Base-by-base conservation (phyloP, 192 early-diverging fungal genomes). In the Paraglomus occultum region DNA sequence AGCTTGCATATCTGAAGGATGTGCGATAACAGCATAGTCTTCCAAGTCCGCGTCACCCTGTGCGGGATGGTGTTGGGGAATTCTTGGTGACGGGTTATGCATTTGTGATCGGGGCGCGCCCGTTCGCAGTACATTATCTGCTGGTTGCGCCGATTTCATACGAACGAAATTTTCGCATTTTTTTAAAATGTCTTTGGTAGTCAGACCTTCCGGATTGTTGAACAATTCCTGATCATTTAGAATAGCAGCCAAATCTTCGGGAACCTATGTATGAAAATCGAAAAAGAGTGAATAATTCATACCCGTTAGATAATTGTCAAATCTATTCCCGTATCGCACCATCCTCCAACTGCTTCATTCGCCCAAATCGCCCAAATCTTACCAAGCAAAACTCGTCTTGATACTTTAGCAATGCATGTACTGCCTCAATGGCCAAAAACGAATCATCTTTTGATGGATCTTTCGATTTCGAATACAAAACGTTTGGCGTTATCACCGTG, bases 401-500 rank as follows among this genome's bases (percentile, higher is more conserved):
- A 49, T 85, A 80, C 69, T 83, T 83, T 71, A 90, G 73, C 10
- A 92, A 67, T 64, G 81, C 83, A 75, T 89, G 83, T n/a, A 91
- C 82, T 17, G 84, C 87, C 42, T 82, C 79, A 63, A 88, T 91
- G 3, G 89, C 87, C 8, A 85, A 77, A 60, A 87, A 87, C 51
- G 87, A 89, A 44, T 92, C 87, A 55, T 88, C 88, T 23, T 91
- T 86, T 17, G 80, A 75, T 6, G 93, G 90, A 74, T 94, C 95
- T 74, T 91, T 91, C 49, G 85, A 85, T 71, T 92, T 91, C 11
- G 89, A 87, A 73, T 91, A 93, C 40, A 97, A 80, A 51, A 99
- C 89, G 70, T 96, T 98, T 42, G 97, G 97, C 11, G 94, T 89
- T 61, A 99, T 92, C 1, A 99, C 93, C 0, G 92, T 97, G 0